Conservation (phyloP, 441 rosid species). For the Omphalea diandra region DNA sequence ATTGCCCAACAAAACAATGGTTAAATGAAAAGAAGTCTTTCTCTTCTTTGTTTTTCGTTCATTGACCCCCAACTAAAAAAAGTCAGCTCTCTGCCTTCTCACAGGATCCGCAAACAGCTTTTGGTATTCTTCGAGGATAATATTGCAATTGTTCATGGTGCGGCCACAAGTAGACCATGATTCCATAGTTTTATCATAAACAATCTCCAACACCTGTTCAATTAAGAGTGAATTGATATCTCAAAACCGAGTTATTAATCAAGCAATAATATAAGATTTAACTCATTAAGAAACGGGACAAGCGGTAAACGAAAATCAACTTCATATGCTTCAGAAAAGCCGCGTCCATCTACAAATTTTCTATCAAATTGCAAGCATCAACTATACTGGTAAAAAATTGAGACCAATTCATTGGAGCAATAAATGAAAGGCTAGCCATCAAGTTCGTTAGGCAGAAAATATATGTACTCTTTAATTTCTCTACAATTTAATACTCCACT, state of each 20-base stretch:
- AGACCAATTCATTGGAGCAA: no score
- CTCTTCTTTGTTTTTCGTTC: conserved; percentile 1
- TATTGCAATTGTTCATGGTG: conserved; percentile 82
- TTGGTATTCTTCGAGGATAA: conserved; percentile 56
- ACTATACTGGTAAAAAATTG: no score
- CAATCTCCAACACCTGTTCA: conserved; percentile 93
- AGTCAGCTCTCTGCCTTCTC: conserved; percentile 29
- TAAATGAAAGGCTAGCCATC: no score
- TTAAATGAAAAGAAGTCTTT: not conserved
- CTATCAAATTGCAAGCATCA: no score
- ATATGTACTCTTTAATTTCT: no score
- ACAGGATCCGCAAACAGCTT: conserved; percentile 38
- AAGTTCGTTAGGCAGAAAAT: no score
- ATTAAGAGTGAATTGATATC: not conserved
- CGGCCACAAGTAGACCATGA: conserved; percentile 98
- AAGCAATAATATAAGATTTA: no score
- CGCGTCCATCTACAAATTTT: no score
- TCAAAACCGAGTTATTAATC: not conserved
- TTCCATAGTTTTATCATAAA: conserved; percentile 96
- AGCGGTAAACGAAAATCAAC: no score
- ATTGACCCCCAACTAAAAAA: not conserved
- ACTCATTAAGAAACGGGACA: no score
- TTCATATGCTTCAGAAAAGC: no score
- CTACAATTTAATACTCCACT: no score
- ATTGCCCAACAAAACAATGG: not conserved